Evolutionary conservation across 1,284 basidiomycete genomes (phyloP).

Genomic region (Ceratobasidium papillatum): DNA sequence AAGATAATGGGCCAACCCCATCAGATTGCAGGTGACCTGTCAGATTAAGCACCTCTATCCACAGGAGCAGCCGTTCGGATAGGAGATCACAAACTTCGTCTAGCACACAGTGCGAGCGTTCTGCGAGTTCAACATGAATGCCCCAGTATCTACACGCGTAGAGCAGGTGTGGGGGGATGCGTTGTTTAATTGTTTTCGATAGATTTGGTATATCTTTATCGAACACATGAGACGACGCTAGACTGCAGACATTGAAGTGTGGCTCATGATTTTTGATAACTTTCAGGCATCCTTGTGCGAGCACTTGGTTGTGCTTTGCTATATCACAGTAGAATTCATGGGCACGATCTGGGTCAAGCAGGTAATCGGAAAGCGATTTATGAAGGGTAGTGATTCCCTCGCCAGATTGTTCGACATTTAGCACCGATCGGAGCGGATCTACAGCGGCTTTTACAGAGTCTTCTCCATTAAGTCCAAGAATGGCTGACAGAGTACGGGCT

Average conservation of each 20-base stretch:
- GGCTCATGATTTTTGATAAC: neutral
- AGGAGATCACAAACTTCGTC: neutral
- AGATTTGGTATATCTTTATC: neutral
- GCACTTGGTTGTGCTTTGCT: neutral
- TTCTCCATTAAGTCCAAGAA: neutral
- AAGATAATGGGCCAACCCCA: neutral
- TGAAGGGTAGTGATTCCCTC: conserved; percentile 3
- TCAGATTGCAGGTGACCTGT: neutral
- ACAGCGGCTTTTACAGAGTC: neutral
- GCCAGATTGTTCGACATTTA: neutral
- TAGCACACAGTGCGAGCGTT: neutral
- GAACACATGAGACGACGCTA: neutral
- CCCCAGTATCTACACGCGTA: conserved; percentile 14
- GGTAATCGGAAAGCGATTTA: conserved; percentile 22
- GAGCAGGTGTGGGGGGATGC: neutral
- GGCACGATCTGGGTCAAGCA: neutral
- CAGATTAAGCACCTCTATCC: neutral
- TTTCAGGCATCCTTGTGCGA: neutral
- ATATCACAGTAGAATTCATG: neutral
- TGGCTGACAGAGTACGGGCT: neutral
- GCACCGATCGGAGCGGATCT: neutral
- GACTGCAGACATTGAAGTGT: neutral
- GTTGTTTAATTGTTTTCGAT: neutral
- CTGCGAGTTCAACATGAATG: neutral
- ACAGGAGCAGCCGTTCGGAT: neutral